These are phyloP conservation scores for Dovyalis caffra DNA, from an alignment of 345 rosid genomes.

Conservation along the genomic window DNA sequence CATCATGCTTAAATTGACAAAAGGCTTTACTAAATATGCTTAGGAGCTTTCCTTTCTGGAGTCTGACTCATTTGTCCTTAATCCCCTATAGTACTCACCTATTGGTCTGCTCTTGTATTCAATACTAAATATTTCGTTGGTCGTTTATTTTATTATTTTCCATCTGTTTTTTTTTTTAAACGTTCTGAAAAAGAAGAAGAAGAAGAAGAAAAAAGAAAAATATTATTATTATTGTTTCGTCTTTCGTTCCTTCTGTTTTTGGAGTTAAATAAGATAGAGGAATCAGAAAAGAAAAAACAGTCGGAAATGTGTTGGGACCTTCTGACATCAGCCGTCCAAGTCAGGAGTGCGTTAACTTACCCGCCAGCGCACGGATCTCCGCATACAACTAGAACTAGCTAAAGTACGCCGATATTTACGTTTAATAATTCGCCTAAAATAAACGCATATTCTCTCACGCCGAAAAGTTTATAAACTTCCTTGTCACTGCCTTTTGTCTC, in stretches of 20 bases:
- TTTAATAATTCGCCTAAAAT: constrained; percentile 9
- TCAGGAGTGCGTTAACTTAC: background rate
- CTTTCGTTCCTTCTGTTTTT: too few species aligned
- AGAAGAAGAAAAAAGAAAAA: too few species aligned
- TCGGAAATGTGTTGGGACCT: background rate
- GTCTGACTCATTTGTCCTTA: background rate
- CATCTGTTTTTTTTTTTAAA: too few species aligned
- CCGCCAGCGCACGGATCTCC: background rate
- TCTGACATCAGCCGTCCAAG: background rate
- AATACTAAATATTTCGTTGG: too few species aligned
- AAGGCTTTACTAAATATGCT: background rate
- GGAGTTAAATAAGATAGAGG: too few species aligned
- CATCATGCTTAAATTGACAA: background rate
- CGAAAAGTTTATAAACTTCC: background rate
- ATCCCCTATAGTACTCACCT: too few species aligned
- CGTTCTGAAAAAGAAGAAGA: too few species aligned
- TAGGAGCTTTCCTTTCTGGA: background rate
- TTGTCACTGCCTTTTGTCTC: background rate
- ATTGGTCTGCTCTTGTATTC: too few species aligned
- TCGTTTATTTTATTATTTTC: too few species aligned
- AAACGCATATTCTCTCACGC: background rate
- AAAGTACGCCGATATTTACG: background rate
- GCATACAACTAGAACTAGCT: background rate
- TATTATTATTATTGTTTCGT: too few species aligned
- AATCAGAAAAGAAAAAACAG: background rate